Evolutionary conservation across 2,329 filamentous ascomycete genomes (phyloP), one percentile per base, ranked within the genome.

Genomic region (Delphinella strobiligena): DNA sequence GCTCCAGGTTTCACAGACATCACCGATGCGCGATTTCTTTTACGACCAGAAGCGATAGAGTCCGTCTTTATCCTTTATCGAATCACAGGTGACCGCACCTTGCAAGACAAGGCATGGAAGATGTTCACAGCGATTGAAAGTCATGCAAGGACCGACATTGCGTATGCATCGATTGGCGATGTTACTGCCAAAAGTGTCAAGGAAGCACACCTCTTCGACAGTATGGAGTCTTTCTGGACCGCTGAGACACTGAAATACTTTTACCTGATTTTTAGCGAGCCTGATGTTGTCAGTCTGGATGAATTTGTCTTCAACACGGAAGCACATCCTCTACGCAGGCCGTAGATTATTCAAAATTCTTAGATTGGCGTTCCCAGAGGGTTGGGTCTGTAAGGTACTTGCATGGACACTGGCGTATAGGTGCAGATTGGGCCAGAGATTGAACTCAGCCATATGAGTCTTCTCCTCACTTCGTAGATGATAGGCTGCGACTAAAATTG

Each of bases 41-140:
- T 85, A 33, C 71, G 79, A 5, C 82, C 82, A 15, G 83, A 89
- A 60, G 82, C 82, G 2, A 85, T 89, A 39, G 83, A 89, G 62
- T 82, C 77, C 11, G 74, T 91, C 4, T 89, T 85, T 58, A 73
- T 85, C 53, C 74, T 89, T 66, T 85, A 80, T 56, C 74, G 82
- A 42, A 67, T 84, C 43, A 86, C 81, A 0, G 82, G 80, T 18
- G 74, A 83, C 46, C 49, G 66, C 1, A 62, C 66, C 36, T 81
- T 77, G 69, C 74, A 74, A 52, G 71, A 80, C 42, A 76, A 76
- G 53, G 82, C 80, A 2, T 86, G 82, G 82, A 64, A 66, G 40
- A 86, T 87, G 81, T 86, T 85, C 54, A 55, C 71, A 40, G 69
- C 73, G 7, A 68, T 87, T 24, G 65, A 75, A 42, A 66, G 67